Percentiles rank a stretch among this genome's conserved stretches.
These are phyloP conservation scores for Acacia pycnantha DNA, from an alignment of 331 rosid species.

Conservation along the genomic window DNA sequence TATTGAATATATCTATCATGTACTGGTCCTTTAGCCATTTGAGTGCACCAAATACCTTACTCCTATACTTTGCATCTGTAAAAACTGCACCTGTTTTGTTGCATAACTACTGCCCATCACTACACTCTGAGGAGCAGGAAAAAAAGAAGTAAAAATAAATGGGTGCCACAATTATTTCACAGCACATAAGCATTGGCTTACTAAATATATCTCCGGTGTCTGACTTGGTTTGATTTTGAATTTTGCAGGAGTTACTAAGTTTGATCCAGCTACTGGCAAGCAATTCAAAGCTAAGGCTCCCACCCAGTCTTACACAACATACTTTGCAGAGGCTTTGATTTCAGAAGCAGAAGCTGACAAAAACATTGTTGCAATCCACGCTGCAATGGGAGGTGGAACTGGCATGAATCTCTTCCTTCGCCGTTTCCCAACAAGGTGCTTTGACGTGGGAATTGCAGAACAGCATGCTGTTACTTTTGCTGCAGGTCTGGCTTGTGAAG, in stretches of 20 bases:
- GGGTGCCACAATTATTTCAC: neutral
- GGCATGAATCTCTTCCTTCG: constrained; percentile 93
- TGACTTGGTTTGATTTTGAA: constrained; percentile 15
- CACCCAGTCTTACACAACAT: constrained; percentile 90
- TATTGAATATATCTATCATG: neutral
- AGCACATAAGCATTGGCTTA: neutral
- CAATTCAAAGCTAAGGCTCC: constrained; percentile 67
- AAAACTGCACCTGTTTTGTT: neutral
- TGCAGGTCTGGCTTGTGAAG: constrained; percentile 94
- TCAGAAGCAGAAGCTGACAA: constrained; percentile 94
- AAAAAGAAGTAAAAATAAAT: neutral
- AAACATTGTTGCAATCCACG: constrained; percentile 85
- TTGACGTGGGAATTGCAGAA: constrained; percentile 96
- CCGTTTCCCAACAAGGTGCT: constrained; percentile 91
- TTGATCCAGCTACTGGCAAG: constrained; percentile 89
- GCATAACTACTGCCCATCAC: neutral
- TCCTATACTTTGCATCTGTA: neutral
- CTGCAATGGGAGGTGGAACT: constrained; percentile 99
- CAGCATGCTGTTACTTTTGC: constrained; percentile 90
- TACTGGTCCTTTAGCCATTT: constrained; percentile 4
- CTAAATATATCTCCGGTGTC: constrained; percentile 11
- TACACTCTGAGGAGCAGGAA: neutral
- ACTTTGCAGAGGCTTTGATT: constrained; percentile 93
- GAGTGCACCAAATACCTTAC: neutral
- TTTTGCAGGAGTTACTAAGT: constrained; percentile 81